Evolutionary conservation across 2,329 filamentous ascomycete species (phyloP).

Genomic region (Colletotrichum salicis): DNA sequence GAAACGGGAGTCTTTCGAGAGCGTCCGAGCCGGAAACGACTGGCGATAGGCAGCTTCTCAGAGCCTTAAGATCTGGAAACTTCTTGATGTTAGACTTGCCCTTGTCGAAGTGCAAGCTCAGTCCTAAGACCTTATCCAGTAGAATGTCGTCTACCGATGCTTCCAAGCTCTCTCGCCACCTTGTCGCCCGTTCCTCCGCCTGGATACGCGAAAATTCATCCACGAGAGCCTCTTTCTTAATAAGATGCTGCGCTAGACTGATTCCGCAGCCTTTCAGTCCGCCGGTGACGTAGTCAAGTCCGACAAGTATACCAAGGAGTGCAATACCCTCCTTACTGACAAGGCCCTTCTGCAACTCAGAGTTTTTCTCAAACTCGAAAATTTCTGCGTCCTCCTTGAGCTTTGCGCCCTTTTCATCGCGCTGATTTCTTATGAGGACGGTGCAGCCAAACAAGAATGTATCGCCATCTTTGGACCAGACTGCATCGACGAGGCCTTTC

Average conservation of each 20-base stretch:
- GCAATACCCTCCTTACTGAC: no score
- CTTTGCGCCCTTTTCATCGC: no score
- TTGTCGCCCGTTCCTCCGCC: neutral
- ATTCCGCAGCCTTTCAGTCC: no score
- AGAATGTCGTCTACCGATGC: neutral
- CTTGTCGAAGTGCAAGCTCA: neutral
- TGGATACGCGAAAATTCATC: no score
- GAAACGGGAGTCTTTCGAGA: neutral
- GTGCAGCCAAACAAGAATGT: conserved; percentile 58
- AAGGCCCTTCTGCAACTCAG: no score
- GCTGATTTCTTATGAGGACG: conserved; percentile 40
- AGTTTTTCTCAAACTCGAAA: no score
- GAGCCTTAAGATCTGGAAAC: neutral
- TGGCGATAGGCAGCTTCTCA: neutral
- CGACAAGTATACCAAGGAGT: no score
- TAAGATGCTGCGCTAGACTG: no score
- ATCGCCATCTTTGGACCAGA: conserved; percentile 60
- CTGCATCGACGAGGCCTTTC: conserved; percentile 57
- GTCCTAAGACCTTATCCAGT: neutral
- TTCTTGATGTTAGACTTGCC: neutral
- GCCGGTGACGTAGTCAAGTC: no score
- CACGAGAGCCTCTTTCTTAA: no score
- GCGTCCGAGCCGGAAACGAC: neutral
- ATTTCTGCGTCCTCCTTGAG: no score
- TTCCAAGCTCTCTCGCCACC: neutral